These are phyloP conservation scores for Solanum chiquidenum DNA, from an alignment of 257 asterid species.

Conservation along the genomic window DNA sequence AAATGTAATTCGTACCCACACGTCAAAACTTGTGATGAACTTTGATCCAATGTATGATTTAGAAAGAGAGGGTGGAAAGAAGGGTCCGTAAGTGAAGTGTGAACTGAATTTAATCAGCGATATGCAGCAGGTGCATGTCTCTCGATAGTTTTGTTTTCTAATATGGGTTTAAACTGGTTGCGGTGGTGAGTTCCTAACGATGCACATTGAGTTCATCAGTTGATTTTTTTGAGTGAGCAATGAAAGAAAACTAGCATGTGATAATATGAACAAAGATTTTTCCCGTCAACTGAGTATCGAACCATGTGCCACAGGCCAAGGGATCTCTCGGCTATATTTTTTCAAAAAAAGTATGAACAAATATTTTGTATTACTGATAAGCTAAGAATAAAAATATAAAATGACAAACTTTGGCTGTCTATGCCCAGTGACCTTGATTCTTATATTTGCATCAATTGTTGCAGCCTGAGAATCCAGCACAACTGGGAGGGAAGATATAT, in stretches of 20 bases:
- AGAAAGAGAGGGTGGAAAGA: background rate
- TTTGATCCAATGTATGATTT: background rate
- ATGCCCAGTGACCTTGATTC: background rate
- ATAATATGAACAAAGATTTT: background rate
- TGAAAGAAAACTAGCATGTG: background rate
- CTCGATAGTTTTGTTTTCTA: background rate
- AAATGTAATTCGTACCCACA: background rate
- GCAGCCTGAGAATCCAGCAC: conserved; percentile 97
- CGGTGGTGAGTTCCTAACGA: background rate
- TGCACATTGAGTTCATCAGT: background rate
- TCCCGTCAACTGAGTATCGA: background rate
- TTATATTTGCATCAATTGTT: background rate
- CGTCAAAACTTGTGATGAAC: background rate
- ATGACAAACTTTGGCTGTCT: background rate
- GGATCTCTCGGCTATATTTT: background rate
- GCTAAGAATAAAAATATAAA: background rate
- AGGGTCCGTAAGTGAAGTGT: background rate
- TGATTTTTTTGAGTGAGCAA: background rate
- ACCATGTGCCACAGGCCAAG: background rate
- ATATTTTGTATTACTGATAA: background rate
- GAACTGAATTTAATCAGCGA: background rate
- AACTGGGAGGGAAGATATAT: conserved; percentile 87
- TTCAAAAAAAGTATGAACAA: background rate
- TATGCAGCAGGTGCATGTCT: background rate
- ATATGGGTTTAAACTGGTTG: background rate